These are phyloP conservation scores for Blastobotrys malaysiensis DNA, from an alignment of 1,139 yeast genomes.

Conservation along the genomic window DNA sequence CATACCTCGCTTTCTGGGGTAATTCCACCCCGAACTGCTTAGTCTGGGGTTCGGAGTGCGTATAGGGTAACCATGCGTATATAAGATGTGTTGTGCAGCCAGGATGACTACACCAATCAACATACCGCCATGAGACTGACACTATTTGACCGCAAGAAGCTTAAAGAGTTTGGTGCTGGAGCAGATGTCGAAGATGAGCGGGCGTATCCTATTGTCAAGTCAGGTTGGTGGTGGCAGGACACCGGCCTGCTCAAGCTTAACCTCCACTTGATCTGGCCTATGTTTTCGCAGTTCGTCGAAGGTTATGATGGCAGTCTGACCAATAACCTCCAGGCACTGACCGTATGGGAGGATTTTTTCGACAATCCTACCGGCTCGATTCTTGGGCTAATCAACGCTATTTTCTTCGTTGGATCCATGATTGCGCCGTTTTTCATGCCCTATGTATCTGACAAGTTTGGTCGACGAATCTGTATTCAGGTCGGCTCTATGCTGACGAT, in stretches of 20 bases:
- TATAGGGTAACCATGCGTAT: not conserved
- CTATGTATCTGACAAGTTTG: constrained; percentile 1
- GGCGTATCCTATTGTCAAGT: constrained; percentile 2
- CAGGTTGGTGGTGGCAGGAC: constrained; percentile 5
- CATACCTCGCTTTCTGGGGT: not conserved
- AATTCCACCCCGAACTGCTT: not conserved
- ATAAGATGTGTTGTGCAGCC: not conserved
- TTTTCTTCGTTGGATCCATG: constrained; percentile 1
- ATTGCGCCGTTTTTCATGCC: not conserved
- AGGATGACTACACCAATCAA: not conserved
- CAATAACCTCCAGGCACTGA: constrained; percentile 1
- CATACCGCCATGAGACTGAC: not conserved
- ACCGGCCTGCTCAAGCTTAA: constrained; percentile 1
- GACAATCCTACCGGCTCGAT: constrained; percentile 2
- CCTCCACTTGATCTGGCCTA: constrained; percentile 1
- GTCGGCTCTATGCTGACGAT: constrained; percentile 1
- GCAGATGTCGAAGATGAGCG: constrained; percentile 2
- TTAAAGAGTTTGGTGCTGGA: constrained; percentile 2
- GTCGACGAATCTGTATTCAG: constrained; percentile 1
- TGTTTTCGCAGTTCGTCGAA: constrained; percentile 2
- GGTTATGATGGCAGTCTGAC: constrained; percentile 5
- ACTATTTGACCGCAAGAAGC: constrained; percentile 3
- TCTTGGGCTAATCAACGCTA: constrained; percentile 4
- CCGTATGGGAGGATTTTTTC: constrained; percentile 1
- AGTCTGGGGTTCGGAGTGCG: no score